phyloP scores from a whole-genome alignment of 805 yeast species.

The Suhomyces xylopsoci region DNA sequence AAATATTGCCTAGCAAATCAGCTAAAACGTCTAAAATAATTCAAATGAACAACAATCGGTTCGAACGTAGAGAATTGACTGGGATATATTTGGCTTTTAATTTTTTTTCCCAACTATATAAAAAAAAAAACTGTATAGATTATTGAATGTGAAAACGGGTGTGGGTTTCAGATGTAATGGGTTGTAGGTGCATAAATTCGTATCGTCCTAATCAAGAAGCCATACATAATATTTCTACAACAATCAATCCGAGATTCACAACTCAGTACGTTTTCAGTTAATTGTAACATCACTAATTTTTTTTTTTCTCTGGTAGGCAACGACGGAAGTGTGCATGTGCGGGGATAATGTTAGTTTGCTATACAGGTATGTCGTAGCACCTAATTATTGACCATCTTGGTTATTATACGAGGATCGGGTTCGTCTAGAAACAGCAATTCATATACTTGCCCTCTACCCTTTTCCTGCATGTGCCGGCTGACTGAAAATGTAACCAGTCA shows the following conservation, averaged over 20 bases:
- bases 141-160: neutral
- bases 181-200: neutral
- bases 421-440: neutral
- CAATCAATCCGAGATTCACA: neutral
- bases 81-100: neutral
- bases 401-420: neutral
- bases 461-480: neutral
- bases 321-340: neutral
- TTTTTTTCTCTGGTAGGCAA: neutral
- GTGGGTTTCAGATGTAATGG: neutral
- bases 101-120: neutral
- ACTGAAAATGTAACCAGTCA: neutral
- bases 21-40: neutral
- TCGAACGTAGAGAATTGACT: neutral
- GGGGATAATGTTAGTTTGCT: neutral
- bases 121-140: no score
- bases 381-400: neutral
- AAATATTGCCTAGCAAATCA: neutral
- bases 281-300: neutral
- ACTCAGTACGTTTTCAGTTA: neutral
- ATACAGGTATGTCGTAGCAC: neutral
- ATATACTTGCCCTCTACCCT: neutral
- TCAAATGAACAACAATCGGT: neutral
- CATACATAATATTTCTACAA: neutral
- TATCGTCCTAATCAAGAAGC: neutral